Conservation (phyloP, 129 eudicot species). For the Tanacetum coccineum region DNA sequence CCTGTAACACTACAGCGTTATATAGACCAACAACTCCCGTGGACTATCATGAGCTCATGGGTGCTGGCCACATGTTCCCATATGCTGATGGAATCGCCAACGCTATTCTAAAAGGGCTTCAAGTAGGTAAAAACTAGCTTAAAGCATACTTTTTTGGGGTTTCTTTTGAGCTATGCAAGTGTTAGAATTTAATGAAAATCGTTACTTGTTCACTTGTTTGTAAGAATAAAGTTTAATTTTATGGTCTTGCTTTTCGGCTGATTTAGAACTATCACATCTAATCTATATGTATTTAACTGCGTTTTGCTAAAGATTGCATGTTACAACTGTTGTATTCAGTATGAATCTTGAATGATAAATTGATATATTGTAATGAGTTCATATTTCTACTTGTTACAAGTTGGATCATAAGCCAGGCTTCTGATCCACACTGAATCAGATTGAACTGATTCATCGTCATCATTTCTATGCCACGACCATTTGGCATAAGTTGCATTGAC, state of each 20-base stretch:
- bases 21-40: conserved; percentile 47
- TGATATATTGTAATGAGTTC: not conserved
- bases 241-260: not conserved
- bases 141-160: not conserved
- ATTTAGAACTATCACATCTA: too few species aligned
- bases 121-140: conserved; percentile 26
- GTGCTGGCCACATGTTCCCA: conserved; percentile 70
- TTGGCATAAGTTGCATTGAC: conserved; percentile 50
- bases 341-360: not conserved
- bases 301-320: not conserved
- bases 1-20: conserved; percentile 57
- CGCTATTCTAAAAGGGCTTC: conserved; percentile 40
- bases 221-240: not conserved
- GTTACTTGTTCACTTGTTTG: not conserved
- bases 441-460: conserved; percentile 41
- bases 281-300: too few species aligned
- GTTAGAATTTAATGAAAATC: not conserved
- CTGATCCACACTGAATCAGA: conserved; percentile 48
- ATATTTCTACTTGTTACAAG: conserved; percentile 28
- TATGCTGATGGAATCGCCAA: conserved; percentile 53
- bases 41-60: conserved; percentile 71
- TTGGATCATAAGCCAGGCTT: conserved; percentile 33
- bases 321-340: not conserved
- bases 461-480: conserved; percentile 78
- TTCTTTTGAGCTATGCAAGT: not conserved